phyloP scores from a whole-genome alignment of 2,329 filamentous ascomycete genomes.

The Alternaria hordeiaustralica region DNA sequence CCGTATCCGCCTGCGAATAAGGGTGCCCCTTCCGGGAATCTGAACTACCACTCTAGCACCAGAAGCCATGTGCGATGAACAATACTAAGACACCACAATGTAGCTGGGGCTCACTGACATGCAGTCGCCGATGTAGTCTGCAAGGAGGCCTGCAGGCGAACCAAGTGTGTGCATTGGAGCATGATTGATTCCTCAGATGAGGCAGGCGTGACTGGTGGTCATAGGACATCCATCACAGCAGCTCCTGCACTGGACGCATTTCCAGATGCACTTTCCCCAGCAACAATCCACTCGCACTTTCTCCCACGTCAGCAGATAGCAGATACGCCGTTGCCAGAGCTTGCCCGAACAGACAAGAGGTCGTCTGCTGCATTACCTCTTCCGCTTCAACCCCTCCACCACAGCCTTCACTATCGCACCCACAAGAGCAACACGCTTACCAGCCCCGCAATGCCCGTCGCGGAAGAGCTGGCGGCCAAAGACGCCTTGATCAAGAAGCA shows the following conservation, averaged over 20 bases:
- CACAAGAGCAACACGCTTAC: not conserved
- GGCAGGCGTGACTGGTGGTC: not conserved
- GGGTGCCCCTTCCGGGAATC: not conserved
- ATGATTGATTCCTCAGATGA: not conserved
- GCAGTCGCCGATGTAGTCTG: not conserved
- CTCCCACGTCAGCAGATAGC: not conserved
- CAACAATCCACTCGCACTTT: not conserved
- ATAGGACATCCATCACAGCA: not conserved
- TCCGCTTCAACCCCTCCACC: not conserved
- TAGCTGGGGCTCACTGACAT: not conserved
- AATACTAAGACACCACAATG: not conserved
- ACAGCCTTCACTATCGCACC: not conserved
- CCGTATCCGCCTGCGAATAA: not conserved
- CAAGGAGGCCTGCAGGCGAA: not conserved
- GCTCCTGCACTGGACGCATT: not conserved
- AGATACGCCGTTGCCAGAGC: not conserved
- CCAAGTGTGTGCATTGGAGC: not conserved
- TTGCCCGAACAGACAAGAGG: not conserved
- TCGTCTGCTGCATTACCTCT: not conserved
- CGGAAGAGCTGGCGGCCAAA: not conserved
- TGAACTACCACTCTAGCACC: not conserved
- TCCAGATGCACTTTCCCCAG: not conserved
- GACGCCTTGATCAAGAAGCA: constrained; percentile 1
- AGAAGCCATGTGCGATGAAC: not conserved
- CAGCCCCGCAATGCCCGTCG: not conserved